phyloP scores from a whole-genome alignment of 163 green algal species.

The Dunaliella salina region DNA sequence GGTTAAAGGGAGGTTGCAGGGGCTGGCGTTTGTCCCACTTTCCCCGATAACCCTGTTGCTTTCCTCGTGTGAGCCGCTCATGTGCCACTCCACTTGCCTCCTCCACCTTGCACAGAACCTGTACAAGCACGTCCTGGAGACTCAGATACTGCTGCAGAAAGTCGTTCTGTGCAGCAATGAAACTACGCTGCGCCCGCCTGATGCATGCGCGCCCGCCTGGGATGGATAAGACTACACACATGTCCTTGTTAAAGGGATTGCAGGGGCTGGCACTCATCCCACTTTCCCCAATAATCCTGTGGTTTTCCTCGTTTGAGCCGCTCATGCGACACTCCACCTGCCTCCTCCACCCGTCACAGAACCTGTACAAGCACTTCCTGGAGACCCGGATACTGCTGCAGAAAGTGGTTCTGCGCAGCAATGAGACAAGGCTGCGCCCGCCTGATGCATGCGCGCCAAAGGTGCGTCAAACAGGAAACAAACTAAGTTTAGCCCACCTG shows the following conservation, averaged over 20 bases:
- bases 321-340: no score
- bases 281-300: no score
- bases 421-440: constrained; percentile 14
- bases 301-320: no score
- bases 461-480: neutral
- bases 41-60: no score
- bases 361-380: constrained; percentile 60
- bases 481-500: no score
- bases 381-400: constrained; percentile 73
- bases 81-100: no score
- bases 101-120: constrained; percentile 34
- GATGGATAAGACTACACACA: no score
- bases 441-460: neutral
- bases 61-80: no score
- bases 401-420: constrained; percentile 41
- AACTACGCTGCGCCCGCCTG: neutral
- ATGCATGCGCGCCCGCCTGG: neutral
- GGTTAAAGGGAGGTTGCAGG: no score
- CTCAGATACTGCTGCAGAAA: constrained; percentile 70
- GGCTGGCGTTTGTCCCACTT: no score
- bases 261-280: no score
- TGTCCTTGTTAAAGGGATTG: no score
- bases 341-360: constrained; percentile 18
- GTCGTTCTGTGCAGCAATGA: constrained; percentile 47
- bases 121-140: constrained; percentile 62